Base-by-base conservation (phyloP, 1,284 basidiomycete species). In the Cryptococcus sp. region DNA sequence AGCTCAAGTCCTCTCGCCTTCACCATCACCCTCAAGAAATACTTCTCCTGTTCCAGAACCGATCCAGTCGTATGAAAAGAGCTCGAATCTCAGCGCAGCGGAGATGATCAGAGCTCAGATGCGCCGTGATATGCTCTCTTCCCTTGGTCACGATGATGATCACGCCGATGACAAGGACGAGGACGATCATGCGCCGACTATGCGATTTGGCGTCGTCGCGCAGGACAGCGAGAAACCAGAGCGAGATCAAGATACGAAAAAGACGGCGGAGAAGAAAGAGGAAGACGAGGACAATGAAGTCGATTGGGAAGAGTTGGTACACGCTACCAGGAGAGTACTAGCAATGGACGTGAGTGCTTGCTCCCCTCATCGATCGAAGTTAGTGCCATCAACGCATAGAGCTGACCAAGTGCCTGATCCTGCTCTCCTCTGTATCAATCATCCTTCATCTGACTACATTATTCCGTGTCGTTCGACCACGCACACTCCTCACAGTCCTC, bases 71-170 rank as follows among this genome's bases (percentile, higher is more conserved):
- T 50, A 58, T n/a, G 58, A 60, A 13, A 53, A 57, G 34, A 58
- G 58, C 15, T 58, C 59, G 26, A 69, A 72, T 51, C 41, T 74
- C 15, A 65, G 66, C 10, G 68, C 66, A 19, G 75, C 77, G 3
- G 73, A 73, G 50, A 65, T 56, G 52, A 50, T 78, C 52, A 61
- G 76, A 40, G 74, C 69, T 40, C 68, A 73, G 54, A 77, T 78
- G 69, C 60, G 74, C 19, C 49, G 69, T 25, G 77, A 78, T 46
- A 77, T 77, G 72, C 58, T 78, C 46, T 29, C 26, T 4, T 29
- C 26, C 26, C 26, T 29, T 29, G 26, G 26, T 29, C 26, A 29
- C 10, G 26, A 29, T 29, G 26, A 29, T 1, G 58, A 65, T 3
- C 51, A 72, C 15, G 56, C 44, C 5, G 61, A 46, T 10, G 63